These are phyloP conservation scores for Vinca minor DNA, from an alignment of 257 asterid species.

Conservation along the genomic window DNA sequence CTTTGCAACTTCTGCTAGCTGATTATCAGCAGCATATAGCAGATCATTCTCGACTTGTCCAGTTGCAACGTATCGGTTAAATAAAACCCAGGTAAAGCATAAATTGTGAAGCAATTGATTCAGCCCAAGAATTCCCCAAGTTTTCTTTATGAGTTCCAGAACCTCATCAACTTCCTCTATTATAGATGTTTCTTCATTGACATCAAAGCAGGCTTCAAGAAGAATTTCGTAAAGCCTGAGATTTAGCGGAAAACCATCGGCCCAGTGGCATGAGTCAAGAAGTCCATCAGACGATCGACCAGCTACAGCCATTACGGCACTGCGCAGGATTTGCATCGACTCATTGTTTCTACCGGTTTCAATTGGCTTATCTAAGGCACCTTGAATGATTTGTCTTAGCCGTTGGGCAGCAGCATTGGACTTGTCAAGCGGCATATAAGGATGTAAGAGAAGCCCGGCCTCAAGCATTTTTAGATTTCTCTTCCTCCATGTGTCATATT, in stretches of 20 bases:
- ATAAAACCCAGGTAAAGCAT: slow-evolving; percentile 88
- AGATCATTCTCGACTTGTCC: slow-evolving; percentile 79
- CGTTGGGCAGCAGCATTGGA: slow-evolving; percentile 65
- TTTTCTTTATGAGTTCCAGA: slow-evolving; percentile 89
- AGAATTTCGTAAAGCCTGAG: slow-evolving; percentile 86
- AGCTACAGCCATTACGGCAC: slow-evolving; percentile 71
- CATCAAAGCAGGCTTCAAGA: slow-evolving; percentile 84
- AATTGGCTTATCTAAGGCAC: slow-evolving; percentile 78
- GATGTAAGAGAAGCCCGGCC: slow-evolving; percentile 92
- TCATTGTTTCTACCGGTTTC: slow-evolving; percentile 97
- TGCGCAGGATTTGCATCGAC: slow-evolving; percentile 94
- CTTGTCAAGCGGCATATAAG: slow-evolving; percentile 69
- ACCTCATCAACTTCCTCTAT: slow-evolving; percentile 91
- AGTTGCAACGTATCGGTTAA: slow-evolving; percentile 76
- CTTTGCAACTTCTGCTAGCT: slow-evolving; percentile 81
- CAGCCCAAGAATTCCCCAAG: slow-evolving; percentile 85
- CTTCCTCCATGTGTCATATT: slow-evolving; percentile 87
- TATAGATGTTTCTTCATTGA: slow-evolving; percentile 61
- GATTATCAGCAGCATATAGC: slow-evolving; percentile 67
- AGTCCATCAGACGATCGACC: slow-evolving; percentile 70
- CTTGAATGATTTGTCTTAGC: slow-evolving; percentile 63
- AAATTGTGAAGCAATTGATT: slow-evolving; percentile 85
- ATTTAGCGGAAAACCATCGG: slow-evolving; percentile 90
- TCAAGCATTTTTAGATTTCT: slow-evolving; percentile 84
- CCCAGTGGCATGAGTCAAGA: slow-evolving; percentile 87